Evolutionary conservation across 75 land plant genomes (phyloP).

Genomic region (Selaginella moellendorffii): DNA sequence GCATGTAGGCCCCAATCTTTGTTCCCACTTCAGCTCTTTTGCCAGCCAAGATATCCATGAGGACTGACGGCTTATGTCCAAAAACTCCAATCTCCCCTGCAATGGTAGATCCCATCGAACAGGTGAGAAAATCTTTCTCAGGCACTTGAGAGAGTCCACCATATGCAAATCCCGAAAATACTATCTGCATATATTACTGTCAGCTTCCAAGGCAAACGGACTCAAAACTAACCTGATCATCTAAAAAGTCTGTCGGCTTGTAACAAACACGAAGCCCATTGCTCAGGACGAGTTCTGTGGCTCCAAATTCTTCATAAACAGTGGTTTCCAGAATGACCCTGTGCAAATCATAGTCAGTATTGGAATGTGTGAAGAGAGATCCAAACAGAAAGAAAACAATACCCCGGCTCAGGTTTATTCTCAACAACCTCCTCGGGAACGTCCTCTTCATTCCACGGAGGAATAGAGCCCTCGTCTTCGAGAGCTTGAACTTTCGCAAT

Average conservation of each 20-base stretch:
- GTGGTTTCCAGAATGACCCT: conserved; percentile 40
- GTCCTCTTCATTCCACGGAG: conserved; percentile 86
- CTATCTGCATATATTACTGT: conserved; percentile 35
- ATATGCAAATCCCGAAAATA: conserved; percentile 79
- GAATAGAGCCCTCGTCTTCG: conserved; percentile 41
- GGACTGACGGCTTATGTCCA: conserved; percentile 83
- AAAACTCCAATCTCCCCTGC: conserved; percentile 95
- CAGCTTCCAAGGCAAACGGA: too few species aligned
- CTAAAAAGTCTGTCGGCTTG: conserved; percentile 78
- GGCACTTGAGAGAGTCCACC: conserved; percentile 90
- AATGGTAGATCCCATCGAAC: conserved; percentile 91
- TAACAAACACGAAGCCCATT: conserved; percentile 93
- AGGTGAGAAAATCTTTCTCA: conserved; percentile 78
- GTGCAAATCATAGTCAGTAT: conserved; percentile 2
- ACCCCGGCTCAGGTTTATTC: conserved; percentile 68
- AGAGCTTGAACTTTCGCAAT: conserved; percentile 45
- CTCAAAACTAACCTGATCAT: conserved; percentile 58
- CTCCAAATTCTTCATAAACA: conserved; percentile 54
- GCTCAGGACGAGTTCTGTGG: conserved; percentile 63
- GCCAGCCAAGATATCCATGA: conserved; percentile 92
- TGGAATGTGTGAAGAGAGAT: background rate
- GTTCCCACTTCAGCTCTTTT: conserved; percentile 92
- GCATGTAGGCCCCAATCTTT: conserved; percentile 86
- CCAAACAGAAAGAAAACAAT: background rate
- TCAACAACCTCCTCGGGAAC: conserved; percentile 84